phyloP scores from a whole-genome alignment of 331 rosid genomes.

The Dryas integrifolia region DNA sequence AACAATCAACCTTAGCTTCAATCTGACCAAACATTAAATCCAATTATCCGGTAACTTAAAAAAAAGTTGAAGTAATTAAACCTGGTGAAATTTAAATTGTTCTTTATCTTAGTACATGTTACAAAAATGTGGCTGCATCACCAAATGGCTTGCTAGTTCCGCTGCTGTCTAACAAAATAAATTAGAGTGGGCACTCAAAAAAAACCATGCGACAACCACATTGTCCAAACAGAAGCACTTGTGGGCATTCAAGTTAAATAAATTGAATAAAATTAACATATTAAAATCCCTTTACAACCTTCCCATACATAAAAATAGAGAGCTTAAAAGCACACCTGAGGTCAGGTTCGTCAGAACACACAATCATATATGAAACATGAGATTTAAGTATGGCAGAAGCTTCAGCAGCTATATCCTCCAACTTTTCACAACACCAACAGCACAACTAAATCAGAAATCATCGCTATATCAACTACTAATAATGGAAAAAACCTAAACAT shows the following conservation, averaged over 20 bases:
- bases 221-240: neutral
- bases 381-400: constrained; percentile 6
- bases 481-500: neutral
- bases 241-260: neutral
- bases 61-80: no score
- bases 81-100: no score
- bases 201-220: no score
- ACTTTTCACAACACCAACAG: neutral
- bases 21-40: no score
- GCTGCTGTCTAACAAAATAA: no score
- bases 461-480: neutral
- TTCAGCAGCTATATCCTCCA: neutral
- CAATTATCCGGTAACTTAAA: no score
- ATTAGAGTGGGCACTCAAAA: no score
- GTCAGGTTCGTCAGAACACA: neutral
- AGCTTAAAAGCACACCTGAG: constrained; percentile 12
- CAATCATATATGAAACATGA: constrained; percentile 4
- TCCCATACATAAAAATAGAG: neutral
- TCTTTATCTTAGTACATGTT: no score
- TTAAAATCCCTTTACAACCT: constrained; percentile 1
- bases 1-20: no score
- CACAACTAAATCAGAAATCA: constrained; percentile 13
- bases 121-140: no score
- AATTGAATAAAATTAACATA: constrained; percentile 2
- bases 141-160: no score